phyloP scores from a whole-genome alignment of 2,329 filamentous ascomycete species.

The Verticillium klebahnii region DNA sequence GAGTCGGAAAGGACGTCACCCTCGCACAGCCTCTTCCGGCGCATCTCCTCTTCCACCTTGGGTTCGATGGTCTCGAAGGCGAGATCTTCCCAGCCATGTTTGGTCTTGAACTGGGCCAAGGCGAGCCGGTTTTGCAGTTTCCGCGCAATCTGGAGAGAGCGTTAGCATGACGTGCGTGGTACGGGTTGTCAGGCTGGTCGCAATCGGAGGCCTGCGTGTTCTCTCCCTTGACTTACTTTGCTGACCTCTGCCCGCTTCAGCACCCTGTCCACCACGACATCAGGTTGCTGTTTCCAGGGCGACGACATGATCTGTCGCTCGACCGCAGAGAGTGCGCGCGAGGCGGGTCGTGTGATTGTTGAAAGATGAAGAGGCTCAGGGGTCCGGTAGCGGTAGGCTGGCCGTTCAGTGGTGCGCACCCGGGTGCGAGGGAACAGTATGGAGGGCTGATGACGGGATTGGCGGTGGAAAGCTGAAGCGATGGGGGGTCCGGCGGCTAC shows the following conservation, averaged over 20 bases:
- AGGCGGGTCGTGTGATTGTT: conserved; percentile 13
- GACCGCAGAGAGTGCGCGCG: neutral
- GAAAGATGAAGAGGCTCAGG: neutral
- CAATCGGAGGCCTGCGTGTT: neutral
- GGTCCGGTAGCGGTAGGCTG: neutral
- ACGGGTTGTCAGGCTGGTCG: too few relatives aligned
- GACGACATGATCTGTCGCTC: conserved; percentile 46
- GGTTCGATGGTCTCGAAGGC: conserved; percentile 83
- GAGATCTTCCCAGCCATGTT: conserved; percentile 90
- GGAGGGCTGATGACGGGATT: neutral
- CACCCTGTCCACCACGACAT: conserved; percentile 63
- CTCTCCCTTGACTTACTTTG: conserved; percentile 51
- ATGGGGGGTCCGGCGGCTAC: neutral
- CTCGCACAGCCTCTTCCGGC: conserved; percentile 63
- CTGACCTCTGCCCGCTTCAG: conserved; percentile 70
- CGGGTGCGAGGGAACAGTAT: neutral
- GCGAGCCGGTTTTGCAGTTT: conserved; percentile 90
- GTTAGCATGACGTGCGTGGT: neutral
- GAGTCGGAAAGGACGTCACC: conserved; percentile 81
- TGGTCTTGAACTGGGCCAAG: conserved; percentile 94
- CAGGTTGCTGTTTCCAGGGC: conserved; percentile 58
- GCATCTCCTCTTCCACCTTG: conserved; percentile 73
- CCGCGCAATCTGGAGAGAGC: conserved; percentile 70
- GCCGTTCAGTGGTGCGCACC: neutral
- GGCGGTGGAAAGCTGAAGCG: neutral